Evolutionary conservation across 129 eudicot genomes (phyloP), one percentile per base, ranked within the genome.

Genomic region (Oenanthe sinensis): DNA sequence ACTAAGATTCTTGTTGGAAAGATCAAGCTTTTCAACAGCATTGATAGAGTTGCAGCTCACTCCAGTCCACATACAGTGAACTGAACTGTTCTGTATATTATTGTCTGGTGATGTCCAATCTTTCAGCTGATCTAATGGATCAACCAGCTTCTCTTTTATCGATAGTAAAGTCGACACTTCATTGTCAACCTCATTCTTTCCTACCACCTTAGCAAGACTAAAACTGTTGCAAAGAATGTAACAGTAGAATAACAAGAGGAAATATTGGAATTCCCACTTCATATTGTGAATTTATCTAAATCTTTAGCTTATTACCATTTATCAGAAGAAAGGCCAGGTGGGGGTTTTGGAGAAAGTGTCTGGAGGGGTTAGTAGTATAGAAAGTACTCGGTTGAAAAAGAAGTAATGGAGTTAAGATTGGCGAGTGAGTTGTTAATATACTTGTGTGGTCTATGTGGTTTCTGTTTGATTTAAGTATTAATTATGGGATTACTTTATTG

Each of bases 1-100:
- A 40, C 88, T 85, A 39, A 93, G 83, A 79, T 93, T 91, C 85
- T 91, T 79, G 75, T 77, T 77, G 40, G 98, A 88, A 76, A 93
- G 93, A 79, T 93, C 90, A 50, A 93, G 91, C 81, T 76, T 78
- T 62, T 85, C 87, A 47, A 93, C 81, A 0, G 52, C 77, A 11
- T 97, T 96, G 10, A 67, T 6, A 13, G 91, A 79, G 87, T 83
- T 83, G 89, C 97, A 93, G 73, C 60, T 71, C 47, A 93, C 89
- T 63, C 98, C 97, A 20, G 90, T 89, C 98, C 98, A 93, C 48
- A 82, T 87, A 76, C 97, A 94, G 78, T 87, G 91, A 45, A 17
- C 84, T 70, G 85, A 54, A 75, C 10, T 81, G 78, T 83, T 63
- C 37, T 9, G 79, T 8, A 19, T 15, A 50, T 44, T 44, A 17